A percentile compares a stretch with the other conserved stretches of the same genome.
phyloP scores from a whole-genome alignment of 108 stramenopile species.

The Fragilariopsis cylindrus region DNA sequence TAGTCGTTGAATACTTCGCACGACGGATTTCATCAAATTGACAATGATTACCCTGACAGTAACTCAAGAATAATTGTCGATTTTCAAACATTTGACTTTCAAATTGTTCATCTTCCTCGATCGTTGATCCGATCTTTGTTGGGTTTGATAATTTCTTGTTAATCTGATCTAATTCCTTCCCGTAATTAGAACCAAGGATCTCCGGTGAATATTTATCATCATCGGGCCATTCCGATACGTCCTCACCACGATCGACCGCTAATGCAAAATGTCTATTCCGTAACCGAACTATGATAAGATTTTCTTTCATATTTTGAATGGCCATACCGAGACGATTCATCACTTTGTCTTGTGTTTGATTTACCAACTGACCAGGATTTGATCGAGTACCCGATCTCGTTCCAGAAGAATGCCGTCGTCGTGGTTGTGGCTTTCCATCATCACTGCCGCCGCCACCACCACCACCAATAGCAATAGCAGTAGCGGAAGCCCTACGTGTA shows the following conservation, averaged over 20 bases:
- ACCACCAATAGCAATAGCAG: slow-evolving; percentile 3
- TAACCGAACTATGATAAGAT: slow-evolving; percentile 82
- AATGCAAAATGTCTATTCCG: slow-evolving; percentile 61
- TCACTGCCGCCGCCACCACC: too few species aligned
- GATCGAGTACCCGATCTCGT: slow-evolving; percentile 60
- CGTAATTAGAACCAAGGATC: slow-evolving; percentile 20
- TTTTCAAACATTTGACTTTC: slow-evolving; percentile 89
- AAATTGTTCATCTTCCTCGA: slow-evolving; percentile 68
- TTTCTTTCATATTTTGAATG: slow-evolving; percentile 76
- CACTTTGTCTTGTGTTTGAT: slow-evolving; percentile 61
- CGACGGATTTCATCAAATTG: slow-evolving; percentile 96
- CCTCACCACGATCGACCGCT: slow-evolving; percentile 58
- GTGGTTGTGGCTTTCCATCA: slow-evolving; percentile 27
- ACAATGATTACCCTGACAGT: slow-evolving; percentile 92
- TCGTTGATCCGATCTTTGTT: slow-evolving; percentile 37
- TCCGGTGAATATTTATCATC: slow-evolving; percentile 37
- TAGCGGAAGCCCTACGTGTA: not conserved
- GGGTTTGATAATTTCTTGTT: not conserved
- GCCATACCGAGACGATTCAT: slow-evolving; percentile 68
- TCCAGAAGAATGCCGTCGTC: slow-evolving; percentile 25
- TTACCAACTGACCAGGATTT: slow-evolving; percentile 59
- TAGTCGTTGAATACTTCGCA: slow-evolving; percentile 95
- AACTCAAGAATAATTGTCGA: slow-evolving; percentile 89
- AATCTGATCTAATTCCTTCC: slow-evolving; percentile 12
- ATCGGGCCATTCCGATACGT: slow-evolving; percentile 61